Base-by-base conservation (phyloP, 139 green algal genomes). In the Pycnococcus provasolii region DNA sequence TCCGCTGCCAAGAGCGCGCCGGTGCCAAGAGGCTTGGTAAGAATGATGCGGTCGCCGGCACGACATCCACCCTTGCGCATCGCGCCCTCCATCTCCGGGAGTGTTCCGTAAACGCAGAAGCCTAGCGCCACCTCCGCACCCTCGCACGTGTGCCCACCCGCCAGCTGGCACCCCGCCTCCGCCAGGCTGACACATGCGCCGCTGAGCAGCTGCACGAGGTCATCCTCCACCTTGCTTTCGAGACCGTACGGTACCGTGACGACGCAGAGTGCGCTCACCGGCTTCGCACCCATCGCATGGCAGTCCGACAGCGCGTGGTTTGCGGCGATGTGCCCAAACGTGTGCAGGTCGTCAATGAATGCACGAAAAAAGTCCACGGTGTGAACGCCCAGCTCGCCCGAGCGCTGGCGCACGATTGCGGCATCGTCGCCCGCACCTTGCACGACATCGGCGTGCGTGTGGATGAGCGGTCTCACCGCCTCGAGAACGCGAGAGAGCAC, bases 351-450 rank as follows among this genome's bases (percentile, higher is more conserved):
- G 41, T 75, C 62, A 13, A 89, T 73, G 58, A 94, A 84, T 37
- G 76, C 58, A 3, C 77, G 74, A 72, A 96, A 94, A 40, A 94
- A 95, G 72, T 96, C 90, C 37, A 96, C 81, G 2, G 84, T 94
- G 8, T 94, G 87, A 40, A 96, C 74, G 6, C 71, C 54, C 3
- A 91, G 71, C 55, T 82, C 79, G n/a, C 86, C 88, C 0, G 71
- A 48, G 0, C 68, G 57, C 26, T 26, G 26, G 26, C 26, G 26
- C 26, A 88, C 64, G 43, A 94, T 64, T 1, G 87, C 87, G 2
- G 86, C 83, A 60, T 94, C 87, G 63, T 94, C 87, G 5, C 71
- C 11, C 9, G 11, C 50, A 55, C 50, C 50, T 55, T 62, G 67
- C 37, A 57, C n/a, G 58, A 57, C 15, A 64, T 57, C 51, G 15